Conservation (phyloP, 139 green algal species). For the Mychonastes homosphaera region DNA sequence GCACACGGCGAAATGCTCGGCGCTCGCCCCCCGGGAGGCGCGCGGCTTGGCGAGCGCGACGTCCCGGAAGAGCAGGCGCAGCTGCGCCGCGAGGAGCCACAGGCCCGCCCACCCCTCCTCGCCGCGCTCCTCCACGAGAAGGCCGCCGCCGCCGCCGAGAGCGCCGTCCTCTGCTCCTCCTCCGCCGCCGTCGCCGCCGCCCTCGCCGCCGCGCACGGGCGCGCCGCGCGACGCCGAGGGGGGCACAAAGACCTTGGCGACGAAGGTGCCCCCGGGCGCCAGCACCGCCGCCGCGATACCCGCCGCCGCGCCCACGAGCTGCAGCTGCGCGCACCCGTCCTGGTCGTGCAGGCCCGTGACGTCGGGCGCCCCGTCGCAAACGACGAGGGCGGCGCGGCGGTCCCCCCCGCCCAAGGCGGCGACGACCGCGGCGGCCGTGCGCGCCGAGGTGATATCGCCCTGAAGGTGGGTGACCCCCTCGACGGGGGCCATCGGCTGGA, state of each 20-base stretch:
- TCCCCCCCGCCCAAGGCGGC: constrained; percentile 75
- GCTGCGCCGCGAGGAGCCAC: constrained; percentile 36
- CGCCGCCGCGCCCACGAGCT: constrained; percentile 87
- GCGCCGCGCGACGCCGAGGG: too few species aligned
- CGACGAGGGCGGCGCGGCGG: constrained; percentile 84
- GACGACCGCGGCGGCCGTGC: constrained; percentile 52
- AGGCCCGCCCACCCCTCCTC: not conserved
- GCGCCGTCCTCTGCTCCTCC: constrained; percentile 26
- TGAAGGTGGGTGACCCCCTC: constrained; percentile 90
- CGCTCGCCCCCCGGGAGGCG: constrained; percentile 81
- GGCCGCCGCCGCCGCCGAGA: not conserved
- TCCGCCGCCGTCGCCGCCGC: too few species aligned
- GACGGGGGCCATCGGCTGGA: constrained; percentile 97
- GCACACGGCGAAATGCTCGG: constrained; percentile 97
- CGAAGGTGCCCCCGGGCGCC: constrained; percentile 70
- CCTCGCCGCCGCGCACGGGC: too few species aligned
- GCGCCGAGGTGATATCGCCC: constrained; percentile 82
- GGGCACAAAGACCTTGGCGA: constrained; percentile 98
- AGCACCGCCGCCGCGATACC: constrained; percentile 80
- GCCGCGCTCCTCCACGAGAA: not conserved
- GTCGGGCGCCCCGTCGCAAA: constrained; percentile 95
- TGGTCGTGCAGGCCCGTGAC: constrained; percentile 99
- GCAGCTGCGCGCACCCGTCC: constrained; percentile 87
- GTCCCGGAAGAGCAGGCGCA: constrained; percentile 80
- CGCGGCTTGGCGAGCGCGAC: constrained; percentile 91